Conservation (phyloP, 345 rosid genomes). For the Firmiana major region DNA sequence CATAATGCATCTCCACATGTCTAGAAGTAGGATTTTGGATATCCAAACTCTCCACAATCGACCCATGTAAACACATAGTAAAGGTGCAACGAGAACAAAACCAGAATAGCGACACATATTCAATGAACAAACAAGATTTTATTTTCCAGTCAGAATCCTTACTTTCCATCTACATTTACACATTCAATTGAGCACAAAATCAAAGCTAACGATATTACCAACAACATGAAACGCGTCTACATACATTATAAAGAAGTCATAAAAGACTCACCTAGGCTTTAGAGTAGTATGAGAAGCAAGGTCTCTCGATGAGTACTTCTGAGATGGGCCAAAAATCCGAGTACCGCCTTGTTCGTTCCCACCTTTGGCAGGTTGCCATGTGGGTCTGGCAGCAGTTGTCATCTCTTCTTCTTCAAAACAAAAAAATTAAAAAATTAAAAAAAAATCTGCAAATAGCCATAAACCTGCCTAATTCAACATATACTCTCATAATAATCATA, state of each 20-base stretch:
- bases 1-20: background rate
- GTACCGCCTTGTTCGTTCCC: conserved; percentile 98
- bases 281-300: conserved; percentile 82
- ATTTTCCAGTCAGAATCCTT: background rate
- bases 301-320: conserved; percentile 95
- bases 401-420: conserved; percentile 38
- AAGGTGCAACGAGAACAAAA: background rate
- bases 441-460: background rate
- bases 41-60: background rate
- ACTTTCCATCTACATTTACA: background rate
- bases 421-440: too few species aligned
- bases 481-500: background rate
- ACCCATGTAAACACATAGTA: background rate
- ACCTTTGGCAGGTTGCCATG: conserved; percentile 99
- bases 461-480: background rate
- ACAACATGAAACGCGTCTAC: background rate
- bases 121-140: background rate
- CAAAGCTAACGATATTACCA: background rate
- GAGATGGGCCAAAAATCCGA: conserved; percentile 94
- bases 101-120: background rate
- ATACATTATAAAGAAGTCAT: background rate
- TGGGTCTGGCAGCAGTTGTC: conserved; percentile 98
- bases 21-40: background rate
- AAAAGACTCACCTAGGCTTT: conserved; percentile 63
- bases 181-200: background rate